Base-by-base conservation (phyloP, 2,329 filamentous ascomycete genomes). In the Cercospora brassicicola region DNA sequence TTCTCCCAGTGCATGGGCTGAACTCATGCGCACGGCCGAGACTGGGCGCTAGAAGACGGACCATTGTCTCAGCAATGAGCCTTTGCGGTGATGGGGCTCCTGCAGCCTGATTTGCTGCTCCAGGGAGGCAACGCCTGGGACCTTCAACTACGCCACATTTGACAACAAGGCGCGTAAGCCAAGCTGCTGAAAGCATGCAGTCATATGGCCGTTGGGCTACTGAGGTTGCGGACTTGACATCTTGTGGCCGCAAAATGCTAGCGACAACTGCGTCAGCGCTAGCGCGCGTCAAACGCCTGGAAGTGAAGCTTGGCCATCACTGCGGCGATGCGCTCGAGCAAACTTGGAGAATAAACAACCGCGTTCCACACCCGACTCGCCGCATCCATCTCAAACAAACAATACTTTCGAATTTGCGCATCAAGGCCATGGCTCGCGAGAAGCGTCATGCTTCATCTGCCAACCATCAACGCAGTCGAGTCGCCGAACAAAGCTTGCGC, bases 221-320 rank as follows among this genome's bases (percentile, higher is more conserved):
- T 42, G 36, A 42, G 6, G 7, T 39, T 42, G 36, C 15, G 15
- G 5, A 3, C 33, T n/a, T n/a, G 39, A 60, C 10, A 8, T 11
- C 11, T 42, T 3, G 57, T 28, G 26, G 57, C 57, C 45, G 31
- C 18, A 45, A 36, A 18, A 6, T 26, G 23, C 45, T 51, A 51
- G 59, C 59, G 59, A 55, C 48, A 42, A 13, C 13, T 11, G n/a
- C 26, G 39, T 31, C 28, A 18, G 18, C 42, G 39, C 26, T 11
- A 28, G 18, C 26, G 39, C 26, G 28, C 42, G 59, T 45, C 59
- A 28, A 18, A n/a, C 15, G 26, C 9, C 23, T 30, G 23, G 10
- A 62, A 36, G 61, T 63, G 61, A 63, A 56, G 61, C 26, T 33
- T 53, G 31, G 26, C 60, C 10, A 31, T 63, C 13, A 30, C 61